Conservation (phyloP, 257 asterid species). For the Forsythia viridissima region DNA sequence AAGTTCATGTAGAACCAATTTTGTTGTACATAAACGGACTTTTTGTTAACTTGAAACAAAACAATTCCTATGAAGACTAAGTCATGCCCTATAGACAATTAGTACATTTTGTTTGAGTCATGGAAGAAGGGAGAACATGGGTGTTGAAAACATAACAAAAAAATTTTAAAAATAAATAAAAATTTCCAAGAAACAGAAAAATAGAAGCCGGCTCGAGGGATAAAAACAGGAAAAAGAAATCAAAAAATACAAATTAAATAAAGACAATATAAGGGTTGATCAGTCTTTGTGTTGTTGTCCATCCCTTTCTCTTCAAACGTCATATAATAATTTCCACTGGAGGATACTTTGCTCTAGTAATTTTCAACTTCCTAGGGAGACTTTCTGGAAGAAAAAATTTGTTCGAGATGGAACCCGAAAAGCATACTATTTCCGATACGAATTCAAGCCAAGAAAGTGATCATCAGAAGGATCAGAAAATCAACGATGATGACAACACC, state of each 20-base stretch:
- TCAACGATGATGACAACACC: slow-evolving; percentile 19
- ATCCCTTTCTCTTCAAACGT: neutral
- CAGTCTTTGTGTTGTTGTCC: neutral
- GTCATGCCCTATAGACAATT: neutral
- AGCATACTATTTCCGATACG: slow-evolving; percentile 21
- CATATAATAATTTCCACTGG: neutral
- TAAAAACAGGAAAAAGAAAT: neutral
- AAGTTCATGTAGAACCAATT: neutral
- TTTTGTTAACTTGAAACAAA: neutral
- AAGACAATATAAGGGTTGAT: neutral
- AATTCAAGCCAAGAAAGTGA: slow-evolving; percentile 34
- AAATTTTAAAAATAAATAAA: neutral
- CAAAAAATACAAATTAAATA: neutral
- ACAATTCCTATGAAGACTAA: neutral
- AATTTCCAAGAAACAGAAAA: neutral
- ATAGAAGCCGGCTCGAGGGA: neutral
- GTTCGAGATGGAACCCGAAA: slow-evolving; percentile 27
- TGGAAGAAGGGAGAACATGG: neutral
- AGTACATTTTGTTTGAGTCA: neutral
- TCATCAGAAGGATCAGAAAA: slow-evolving; percentile 19
- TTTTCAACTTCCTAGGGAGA: slow-evolving; percentile 6
- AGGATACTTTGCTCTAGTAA: neutral
- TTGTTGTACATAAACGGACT: neutral
- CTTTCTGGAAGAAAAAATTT: neutral
- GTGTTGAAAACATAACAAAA: neutral